Base-by-base conservation (phyloP, 2,329 filamentous ascomycete genomes). In the Pyricularia sp. region DNA sequence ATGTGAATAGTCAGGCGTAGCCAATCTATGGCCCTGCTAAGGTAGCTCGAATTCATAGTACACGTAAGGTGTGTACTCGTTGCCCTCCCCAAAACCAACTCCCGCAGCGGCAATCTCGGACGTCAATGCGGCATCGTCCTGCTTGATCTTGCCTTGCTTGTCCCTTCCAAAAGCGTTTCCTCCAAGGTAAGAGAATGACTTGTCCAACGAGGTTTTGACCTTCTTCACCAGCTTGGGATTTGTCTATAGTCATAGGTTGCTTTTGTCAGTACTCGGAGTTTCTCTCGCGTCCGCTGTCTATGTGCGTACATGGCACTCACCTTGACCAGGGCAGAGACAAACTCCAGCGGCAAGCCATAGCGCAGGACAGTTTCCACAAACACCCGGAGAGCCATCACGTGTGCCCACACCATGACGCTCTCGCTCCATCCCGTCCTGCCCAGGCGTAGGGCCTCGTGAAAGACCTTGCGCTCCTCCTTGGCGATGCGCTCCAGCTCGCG, bases 351-450 rank as follows among this genome's bases (percentile, higher is more conserved):
- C 74, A 99, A 80, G 31, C 95, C 95, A 76, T 99, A 99, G 72
- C 95, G 88, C 76, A 99, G 83, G n/a, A 99, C 95, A 5, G 94
- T 97, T 84, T 99, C 95, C 25, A 99, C 95, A 79, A 98, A 99
- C 25, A 98, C 94, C 68, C 95, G 85, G 75, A 99, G 81, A 7
- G 94, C 92, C 75, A 98, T 84, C 31, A 97, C 91, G 77, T 99
- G 95, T 66, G 97, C 86, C 93, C 94, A 97, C 68, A 94, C 90
- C 92, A 97, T 97, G 72, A 97, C 93, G 71, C 90, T 90, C 81
- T 99, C 95, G 76, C 93, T 94, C 88, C 95, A 99, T 20, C 93
- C 93, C n/a, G 93, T 97, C 71, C 94, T 85, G 17, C 90, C 92
- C 74, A 97, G 85, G 72, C 93, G 87, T 76, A 99, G 79, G 3